phyloP scores from a whole-genome alignment of 2,329 filamentous ascomycete genomes.

The Calonectria honghensis region DNA sequence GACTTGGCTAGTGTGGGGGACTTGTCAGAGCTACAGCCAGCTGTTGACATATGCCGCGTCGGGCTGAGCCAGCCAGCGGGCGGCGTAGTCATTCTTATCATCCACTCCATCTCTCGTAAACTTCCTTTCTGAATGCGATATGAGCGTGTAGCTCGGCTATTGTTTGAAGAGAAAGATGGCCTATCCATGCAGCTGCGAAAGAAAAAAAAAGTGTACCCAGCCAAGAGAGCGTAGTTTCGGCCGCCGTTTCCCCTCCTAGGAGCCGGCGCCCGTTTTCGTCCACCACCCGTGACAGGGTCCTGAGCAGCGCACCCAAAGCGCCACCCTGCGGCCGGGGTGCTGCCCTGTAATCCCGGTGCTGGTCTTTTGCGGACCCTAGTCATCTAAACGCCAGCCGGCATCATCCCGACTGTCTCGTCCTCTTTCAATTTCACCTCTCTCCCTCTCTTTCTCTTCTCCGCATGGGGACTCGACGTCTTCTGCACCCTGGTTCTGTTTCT shows the following conservation, averaged over 20 bases:
- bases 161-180: neutral
- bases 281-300: constrained; percentile 27
- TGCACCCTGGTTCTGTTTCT: constrained; percentile 34
- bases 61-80: neutral
- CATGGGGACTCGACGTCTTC: constrained; percentile 42
- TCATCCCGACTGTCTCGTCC: constrained; percentile 36
- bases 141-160: neutral
- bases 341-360: constrained; percentile 19
- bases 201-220: neutral
- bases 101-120: neutral
- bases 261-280: constrained; percentile 15
- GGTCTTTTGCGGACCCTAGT: constrained; percentile 2
- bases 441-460: constrained; percentile 25
- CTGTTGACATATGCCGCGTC: neutral
- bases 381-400: constrained; percentile 34
- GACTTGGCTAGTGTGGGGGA: constrained; percentile 5
- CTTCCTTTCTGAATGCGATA: neutral
- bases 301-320: constrained; percentile 18
- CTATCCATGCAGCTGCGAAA: neutral
- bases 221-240: constrained; percentile 24
- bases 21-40: constrained; percentile 29
- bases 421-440: constrained; percentile 35
- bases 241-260: constrained; percentile 33
- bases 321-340: constrained; percentile 23
- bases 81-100: neutral